These are phyloP conservation scores for Curvularia sp. DNA, from an alignment of 2,329 filamentous ascomycete species.

Conservation along the genomic window DNA sequence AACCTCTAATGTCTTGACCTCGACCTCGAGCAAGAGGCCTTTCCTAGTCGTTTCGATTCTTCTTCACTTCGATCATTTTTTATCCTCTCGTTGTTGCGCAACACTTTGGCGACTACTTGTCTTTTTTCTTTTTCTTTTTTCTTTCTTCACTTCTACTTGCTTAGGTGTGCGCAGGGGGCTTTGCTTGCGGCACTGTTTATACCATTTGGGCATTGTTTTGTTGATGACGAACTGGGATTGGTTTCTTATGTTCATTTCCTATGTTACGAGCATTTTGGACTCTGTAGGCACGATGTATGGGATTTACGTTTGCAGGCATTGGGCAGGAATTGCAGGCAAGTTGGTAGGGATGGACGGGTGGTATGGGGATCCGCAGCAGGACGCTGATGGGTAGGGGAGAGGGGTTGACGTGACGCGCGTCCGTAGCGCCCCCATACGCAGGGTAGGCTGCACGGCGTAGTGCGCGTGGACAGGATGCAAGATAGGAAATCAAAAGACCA, in stretches of 20 bases:
- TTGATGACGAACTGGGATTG: slow-evolving; percentile 32
- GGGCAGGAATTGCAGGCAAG: slow-evolving; percentile 11
- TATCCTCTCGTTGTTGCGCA: not conserved
- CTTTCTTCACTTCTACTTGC: slow-evolving; percentile 32
- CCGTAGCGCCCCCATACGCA: slow-evolving; percentile 19
- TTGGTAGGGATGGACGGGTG: slow-evolving; percentile 26
- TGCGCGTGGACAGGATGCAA: slow-evolving; percentile 15
- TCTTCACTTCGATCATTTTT: slow-evolving; percentile 22
- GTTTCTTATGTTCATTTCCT: slow-evolving; percentile 38
- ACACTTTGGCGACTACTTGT: not conserved
- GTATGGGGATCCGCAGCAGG: slow-evolving; percentile 24
- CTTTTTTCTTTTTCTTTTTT: slow-evolving; percentile 10
- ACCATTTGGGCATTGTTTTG: slow-evolving; percentile 39
- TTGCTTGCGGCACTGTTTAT: slow-evolving; percentile 40
- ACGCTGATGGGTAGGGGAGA: slow-evolving; percentile 24
- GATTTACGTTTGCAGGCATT: slow-evolving; percentile 24
- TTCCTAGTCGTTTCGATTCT: slow-evolving; percentile 35
- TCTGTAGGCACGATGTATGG: slow-evolving; percentile 28
- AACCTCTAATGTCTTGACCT: slow-evolving; percentile 48
- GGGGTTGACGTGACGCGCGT: slow-evolving; percentile 36
- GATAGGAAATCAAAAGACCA: slow-evolving; percentile 26
- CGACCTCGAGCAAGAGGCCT: slow-evolving; percentile 29
- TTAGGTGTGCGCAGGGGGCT: slow-evolving; percentile 18
- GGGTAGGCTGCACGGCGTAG: slow-evolving; percentile 13
- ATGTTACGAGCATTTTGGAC: slow-evolving; percentile 38